phyloP scores from a whole-genome alignment of 139 green algal genomes.

The Closterium sp. region DNA sequence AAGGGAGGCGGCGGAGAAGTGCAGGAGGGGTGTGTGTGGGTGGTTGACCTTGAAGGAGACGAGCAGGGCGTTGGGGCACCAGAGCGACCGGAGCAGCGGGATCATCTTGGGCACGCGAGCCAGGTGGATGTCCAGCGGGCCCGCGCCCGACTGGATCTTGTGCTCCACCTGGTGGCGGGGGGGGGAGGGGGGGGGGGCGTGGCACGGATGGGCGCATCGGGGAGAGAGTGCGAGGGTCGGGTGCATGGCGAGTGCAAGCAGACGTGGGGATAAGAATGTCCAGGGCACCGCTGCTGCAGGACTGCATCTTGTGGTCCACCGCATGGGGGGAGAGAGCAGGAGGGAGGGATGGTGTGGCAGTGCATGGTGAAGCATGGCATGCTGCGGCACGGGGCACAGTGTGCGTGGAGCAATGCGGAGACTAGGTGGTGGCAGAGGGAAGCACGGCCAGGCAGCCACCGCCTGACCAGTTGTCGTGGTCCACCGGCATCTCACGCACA shows the following conservation, averaged over 20 bases:
- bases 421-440: neutral
- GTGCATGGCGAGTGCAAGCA: neutral
- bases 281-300: neutral
- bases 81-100: conserved; percentile 68
- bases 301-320: neutral
- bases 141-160: conserved; percentile 91
- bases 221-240: neutral
- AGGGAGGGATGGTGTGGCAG: neutral
- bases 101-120: conserved; percentile 91
- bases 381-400: neutral
- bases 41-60: conserved; percentile 87
- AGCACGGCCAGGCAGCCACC: neutral
- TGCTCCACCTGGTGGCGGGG: conserved; percentile 74
- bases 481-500: too few relatives aligned
- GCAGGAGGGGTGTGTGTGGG: too few relatives aligned
- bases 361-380: neutral
- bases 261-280: neutral
- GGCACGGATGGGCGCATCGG: neutral
- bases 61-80: conserved; percentile 79
- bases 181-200: too few relatives aligned
- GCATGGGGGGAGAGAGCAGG: neutral
- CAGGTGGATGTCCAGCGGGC: conserved; percentile 62
- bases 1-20: neutral
- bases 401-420: too few relatives aligned
- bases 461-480: too few relatives aligned